Base-by-base conservation (phyloP, 495 filamentous ascomycete species). In the Hypoxylon cercidicola region DNA sequence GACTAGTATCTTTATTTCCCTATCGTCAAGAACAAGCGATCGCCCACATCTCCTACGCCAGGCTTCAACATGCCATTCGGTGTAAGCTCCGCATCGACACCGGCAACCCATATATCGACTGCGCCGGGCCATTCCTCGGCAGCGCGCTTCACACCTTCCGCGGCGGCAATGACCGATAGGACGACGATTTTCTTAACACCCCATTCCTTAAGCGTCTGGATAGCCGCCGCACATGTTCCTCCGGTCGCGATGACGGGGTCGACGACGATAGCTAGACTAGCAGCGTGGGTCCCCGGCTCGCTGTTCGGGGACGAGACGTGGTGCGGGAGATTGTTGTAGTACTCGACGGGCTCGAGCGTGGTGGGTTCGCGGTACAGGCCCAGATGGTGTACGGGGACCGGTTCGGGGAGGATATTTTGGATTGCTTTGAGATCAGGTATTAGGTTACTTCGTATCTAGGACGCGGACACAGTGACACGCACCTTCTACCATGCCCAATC, bases 241-340 rank as follows among this genome's bases (percentile, higher is more conserved):
- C 94, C 94, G 0, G 94, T 98, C 2, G 94, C 94, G 72, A 98
- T 95, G 59, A 98, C 86, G 1, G 94, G 94, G 75, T 98, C 94
- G 0, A 97, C 82, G 15, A 98, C 81, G 67, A 98, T 87, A 19
- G 93, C 92, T 8, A 96, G 80, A 21, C 85, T 82, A 1, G 85
- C 75, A 48, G 74, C 68, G 56, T 70, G 25, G 66, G 74, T 8
- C 62, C 76, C 56, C 49, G 68, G 59, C 53, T 68, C 60, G 68
- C 69, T 30, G 64, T 79, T 52, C 11, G 66, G 60, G 3, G 54
- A 34, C 8, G 68, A 19, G 28, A 74, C 52, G 70, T 92, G 87
- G 75, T 91, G 90, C 34, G 94, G 93, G 16, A 98, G 90, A 77
- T 98, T 98, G 80, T 92, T 98, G 82, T 98, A 98, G 84, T 98